These are phyloP conservation scores for Cladosporium colombiae DNA, from an alignment of 2,329 filamentous ascomycete species.

Conservation along the genomic window DNA sequence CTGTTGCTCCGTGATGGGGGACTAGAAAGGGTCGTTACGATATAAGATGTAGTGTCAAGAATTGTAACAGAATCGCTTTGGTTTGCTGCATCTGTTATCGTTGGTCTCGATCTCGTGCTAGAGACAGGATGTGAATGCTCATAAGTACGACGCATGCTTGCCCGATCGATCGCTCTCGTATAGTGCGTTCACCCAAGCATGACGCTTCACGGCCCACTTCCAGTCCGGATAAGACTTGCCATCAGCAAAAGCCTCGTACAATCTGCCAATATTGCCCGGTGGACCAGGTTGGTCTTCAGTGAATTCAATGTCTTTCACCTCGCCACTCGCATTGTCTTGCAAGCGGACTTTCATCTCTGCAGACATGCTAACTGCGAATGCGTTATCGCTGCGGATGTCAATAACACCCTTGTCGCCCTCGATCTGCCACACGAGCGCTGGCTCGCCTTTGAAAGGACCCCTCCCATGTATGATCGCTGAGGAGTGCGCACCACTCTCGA, in stretches of 20 bases:
- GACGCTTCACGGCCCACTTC: conserved; percentile 16
- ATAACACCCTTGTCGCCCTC: conserved; percentile 49
- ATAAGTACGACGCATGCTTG: background rate
- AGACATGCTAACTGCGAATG: conserved; percentile 17
- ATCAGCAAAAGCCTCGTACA: conserved; percentile 19
- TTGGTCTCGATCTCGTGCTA: background rate
- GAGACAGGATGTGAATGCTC: background rate
- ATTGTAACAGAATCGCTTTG: background rate
- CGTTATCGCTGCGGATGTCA: conserved; percentile 31
- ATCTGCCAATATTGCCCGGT: conserved; percentile 10
- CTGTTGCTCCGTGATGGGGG: conserved; percentile 9
- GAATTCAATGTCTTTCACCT: conserved; percentile 1
- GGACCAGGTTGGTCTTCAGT: conserved; percentile 6
- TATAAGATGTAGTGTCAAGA: background rate
- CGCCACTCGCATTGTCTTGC: conserved; percentile 8
- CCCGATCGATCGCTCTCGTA: conserved; percentile 2
- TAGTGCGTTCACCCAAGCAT: conserved; percentile 10
- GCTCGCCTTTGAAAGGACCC: conserved; percentile 50
- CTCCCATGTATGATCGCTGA: conserved; percentile 52
- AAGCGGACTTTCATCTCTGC: conserved; percentile 8
- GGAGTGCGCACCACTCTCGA: conserved; percentile 45
- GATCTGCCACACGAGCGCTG: conserved; percentile 53
- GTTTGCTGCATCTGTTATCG: background rate
- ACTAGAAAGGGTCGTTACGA: background rate
- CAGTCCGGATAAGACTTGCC: conserved; percentile 10